A percentile compares a stretch with the other conserved stretches of the same genome.
These are phyloP conservation scores for Oryza meridionalis DNA, from an alignment of 176 grass and related monocot species.

Conservation along the genomic window DNA sequence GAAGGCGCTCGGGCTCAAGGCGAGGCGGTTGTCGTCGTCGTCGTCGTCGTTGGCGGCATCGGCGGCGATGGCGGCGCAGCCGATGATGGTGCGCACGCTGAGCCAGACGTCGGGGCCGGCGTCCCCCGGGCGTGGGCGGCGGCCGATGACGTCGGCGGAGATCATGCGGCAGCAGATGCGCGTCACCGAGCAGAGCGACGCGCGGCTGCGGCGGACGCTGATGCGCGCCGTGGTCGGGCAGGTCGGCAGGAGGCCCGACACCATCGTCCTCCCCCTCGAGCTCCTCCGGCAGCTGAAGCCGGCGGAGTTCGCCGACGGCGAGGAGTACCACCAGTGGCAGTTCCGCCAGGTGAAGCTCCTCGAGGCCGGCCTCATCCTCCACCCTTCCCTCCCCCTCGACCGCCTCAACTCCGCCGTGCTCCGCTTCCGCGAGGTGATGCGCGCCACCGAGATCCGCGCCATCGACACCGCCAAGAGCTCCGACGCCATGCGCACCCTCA, in stretches of 20 bases:
- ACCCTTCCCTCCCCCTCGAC: conserved; percentile 73
- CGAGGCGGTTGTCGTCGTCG: conserved; percentile 26
- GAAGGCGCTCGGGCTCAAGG: conserved; percentile 73
- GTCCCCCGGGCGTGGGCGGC: conserved; percentile 60
- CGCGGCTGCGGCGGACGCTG: conserved; percentile 74
- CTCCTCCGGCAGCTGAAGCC: conserved; percentile 89
- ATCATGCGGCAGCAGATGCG: conserved; percentile 96
- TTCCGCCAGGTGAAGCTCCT: conserved; percentile 85
- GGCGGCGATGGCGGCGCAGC: conserved; percentile 14
- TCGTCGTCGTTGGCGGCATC: too few species aligned
- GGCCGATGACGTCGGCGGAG: conserved; percentile 88
- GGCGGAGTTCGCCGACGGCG: conserved; percentile 59
- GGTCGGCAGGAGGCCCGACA: conserved; percentile 65
- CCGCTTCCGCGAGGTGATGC: conserved; percentile 71
- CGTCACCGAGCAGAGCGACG: conserved; percentile 77
- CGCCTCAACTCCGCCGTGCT: conserved; percentile 60
- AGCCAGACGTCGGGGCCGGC: conserved; percentile 56
- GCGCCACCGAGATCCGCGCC: conserved; percentile 52
- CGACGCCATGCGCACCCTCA: conserved; percentile 65
- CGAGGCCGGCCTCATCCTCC: conserved; percentile 72
- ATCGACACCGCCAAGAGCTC: conserved; percentile 84
- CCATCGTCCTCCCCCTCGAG: conserved; percentile 84
- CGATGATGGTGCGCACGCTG: conserved; percentile 60
- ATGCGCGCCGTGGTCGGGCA: conserved; percentile 81
- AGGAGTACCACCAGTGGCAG: conserved; percentile 94